Base-by-base conservation (phyloP, 23 red algal genomes). In the Agarophyton chilense region DNA sequence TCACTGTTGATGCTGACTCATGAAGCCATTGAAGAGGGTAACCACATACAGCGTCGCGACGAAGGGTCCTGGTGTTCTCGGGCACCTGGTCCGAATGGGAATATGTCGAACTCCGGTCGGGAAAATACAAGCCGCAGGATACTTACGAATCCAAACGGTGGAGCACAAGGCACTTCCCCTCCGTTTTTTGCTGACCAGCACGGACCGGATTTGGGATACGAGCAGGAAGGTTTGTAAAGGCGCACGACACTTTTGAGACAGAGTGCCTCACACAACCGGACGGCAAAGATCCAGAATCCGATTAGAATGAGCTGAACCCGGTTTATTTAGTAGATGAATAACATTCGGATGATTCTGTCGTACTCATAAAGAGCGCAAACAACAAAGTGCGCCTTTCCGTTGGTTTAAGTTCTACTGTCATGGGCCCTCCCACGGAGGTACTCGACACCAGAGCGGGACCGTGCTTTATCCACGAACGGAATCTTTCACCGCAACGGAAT, bases 361-460 rank as follows among this genome's bases (percentile, higher is more conserved):
- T n/a, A n/a, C 19, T 44, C 2, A 42, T 74, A 11, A 10, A 28
- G 2, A 74, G 45, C 33, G n/a, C 45, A 14, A 42, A 61, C 24
- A 29, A 31, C 56, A 61, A 61, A 11, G 56, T 61, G 2, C 14
- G 29, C 25, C 22, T 61, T 2, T 61, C 56, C 2, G 56, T 61
- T 1, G 56, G 56, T 24, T 25, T 61, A 19, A 31, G 1, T 2
- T 6, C 25, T 1, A 6, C 56, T 0, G 21, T 61, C 2, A 82
- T 82, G 78, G 1, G 28, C 39, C 55, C 53, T 19, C 14, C 10
- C 12, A 57, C 16, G 41, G 78, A 13, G 0, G 78, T 64, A 21
- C 55, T 42, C 4, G 78, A 82, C 43, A 82, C 22, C 26, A 29
- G 78, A 58, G 78, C 78, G 0, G 79, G 57, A 22, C 57, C 79